phyloP scores from a whole-genome alignment of 2,329 filamentous ascomycete genomes.

The Plenodomus lindquistii region DNA sequence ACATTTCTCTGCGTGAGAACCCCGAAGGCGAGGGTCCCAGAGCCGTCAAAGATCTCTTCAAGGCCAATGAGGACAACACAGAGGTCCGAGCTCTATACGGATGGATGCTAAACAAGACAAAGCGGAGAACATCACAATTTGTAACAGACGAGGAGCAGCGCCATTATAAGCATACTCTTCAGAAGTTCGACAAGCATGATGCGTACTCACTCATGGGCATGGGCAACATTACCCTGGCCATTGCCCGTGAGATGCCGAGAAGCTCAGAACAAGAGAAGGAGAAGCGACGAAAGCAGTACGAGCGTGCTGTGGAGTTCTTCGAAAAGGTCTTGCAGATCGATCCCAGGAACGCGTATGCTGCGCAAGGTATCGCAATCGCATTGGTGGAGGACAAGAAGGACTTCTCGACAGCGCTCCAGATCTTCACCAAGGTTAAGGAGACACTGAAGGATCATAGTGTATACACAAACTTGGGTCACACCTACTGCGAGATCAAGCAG shows the following conservation, averaged over 20 bases:
- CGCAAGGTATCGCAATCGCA: constrained; percentile 93
- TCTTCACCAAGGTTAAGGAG: constrained; percentile 89
- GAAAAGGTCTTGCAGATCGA: constrained; percentile 97
- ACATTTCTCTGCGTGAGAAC: constrained; percentile 80
- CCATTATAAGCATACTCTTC: constrained; percentile 94
- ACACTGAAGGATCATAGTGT: constrained; percentile 87
- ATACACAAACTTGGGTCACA: constrained; percentile 90
- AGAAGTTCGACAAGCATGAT: constrained; percentile 90
- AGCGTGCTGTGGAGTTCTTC: constrained; percentile 95
- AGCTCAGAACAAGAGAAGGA: constrained; percentile 89
- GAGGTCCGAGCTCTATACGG: constrained; percentile 93
- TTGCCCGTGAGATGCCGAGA: constrained; percentile 91
- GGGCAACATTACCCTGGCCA: constrained; percentile 89
- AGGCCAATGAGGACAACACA: constrained; percentile 80
- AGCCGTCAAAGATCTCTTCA: constrained; percentile 81
- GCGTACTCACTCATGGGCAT: constrained; percentile 95
- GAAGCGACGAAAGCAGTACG: constrained; percentile 83
- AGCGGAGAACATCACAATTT: constrained; percentile 79
- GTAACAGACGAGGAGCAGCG: constrained; percentile 89
- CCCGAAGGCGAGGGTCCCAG: constrained; percentile 86
- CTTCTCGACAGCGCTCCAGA: constrained; percentile 75
- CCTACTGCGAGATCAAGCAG: constrained; percentile 87
- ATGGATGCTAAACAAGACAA: constrained; percentile 90
- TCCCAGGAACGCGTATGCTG: constrained; percentile 91
- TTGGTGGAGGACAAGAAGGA: constrained; percentile 95